Conservation (phyloP, 2,329 filamentous ascomycete species). For the Alternaria tenuissima region DNA sequence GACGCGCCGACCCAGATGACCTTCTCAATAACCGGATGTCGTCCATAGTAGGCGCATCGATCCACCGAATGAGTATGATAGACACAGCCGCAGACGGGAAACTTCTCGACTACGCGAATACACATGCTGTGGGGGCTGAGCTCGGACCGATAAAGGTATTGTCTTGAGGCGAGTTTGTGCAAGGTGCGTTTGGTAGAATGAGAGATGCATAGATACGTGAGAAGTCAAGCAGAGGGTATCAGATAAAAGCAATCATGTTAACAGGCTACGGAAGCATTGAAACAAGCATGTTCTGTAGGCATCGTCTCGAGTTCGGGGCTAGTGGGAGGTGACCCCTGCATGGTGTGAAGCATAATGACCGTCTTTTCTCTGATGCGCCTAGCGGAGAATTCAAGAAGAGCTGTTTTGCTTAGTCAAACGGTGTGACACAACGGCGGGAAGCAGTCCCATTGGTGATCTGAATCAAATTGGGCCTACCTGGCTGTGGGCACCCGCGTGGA, state of each 20-base stretch:
- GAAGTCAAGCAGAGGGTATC: not conserved
- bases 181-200: not conserved
- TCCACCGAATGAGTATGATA: constrained; percentile 50
- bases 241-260: not conserved
- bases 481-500: constrained; percentile 8
- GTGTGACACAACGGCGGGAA: not conserved
- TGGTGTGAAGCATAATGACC: not conserved
- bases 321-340: constrained; percentile 1
- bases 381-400: not conserved
- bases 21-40: constrained; percentile 41
- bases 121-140: constrained; percentile 38
- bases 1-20: constrained; percentile 42
- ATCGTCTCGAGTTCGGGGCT: constrained; percentile 5
- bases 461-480: constrained; percentile 6
- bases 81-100: constrained; percentile 48
- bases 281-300: not conserved
- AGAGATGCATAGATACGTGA: not conserved
- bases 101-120: constrained; percentile 47
- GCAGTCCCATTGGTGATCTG: constrained; percentile 11
- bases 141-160: not conserved
- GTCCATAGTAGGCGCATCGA: constrained; percentile 43
- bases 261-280: not conserved
- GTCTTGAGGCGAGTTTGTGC: not conserved
- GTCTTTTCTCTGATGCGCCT: not conserved
- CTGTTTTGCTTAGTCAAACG: not conserved